Evolutionary conservation across 306 rosid genomes (phyloP).

Genomic region (Glycine soja): DNA sequence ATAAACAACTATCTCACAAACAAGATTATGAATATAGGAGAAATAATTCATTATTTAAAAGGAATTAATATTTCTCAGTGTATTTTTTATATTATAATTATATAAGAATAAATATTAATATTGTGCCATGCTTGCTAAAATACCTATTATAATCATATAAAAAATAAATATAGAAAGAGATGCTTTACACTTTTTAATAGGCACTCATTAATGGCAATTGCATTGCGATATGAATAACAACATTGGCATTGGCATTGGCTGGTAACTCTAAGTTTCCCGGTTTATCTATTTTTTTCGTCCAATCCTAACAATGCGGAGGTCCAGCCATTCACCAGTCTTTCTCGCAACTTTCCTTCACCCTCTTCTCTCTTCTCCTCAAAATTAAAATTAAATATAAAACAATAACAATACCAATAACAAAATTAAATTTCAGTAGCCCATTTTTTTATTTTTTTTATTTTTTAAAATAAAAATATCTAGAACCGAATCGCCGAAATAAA

Average conservation of each 20-base stretch:
- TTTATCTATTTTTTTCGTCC: conserved; percentile 45
- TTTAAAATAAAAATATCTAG: background rate
- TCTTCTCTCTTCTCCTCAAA: background rate
- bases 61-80: too few species aligned
- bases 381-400: background rate
- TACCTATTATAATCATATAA: too few species aligned
- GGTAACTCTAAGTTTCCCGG: conserved; percentile 23
- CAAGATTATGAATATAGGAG: too few species aligned
- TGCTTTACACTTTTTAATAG: too few species aligned
- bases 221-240: too few species aligned
- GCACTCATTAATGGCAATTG: background rate
- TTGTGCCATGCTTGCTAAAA: too few species aligned
- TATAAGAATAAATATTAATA: too few species aligned
- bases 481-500: background rate
- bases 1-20: too few species aligned
- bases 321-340: conserved; percentile 51
- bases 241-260: conserved; percentile 24
- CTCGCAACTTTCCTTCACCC: conserved; percentile 31
- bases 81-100: too few species aligned
- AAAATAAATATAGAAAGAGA: too few species aligned
- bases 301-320: conserved; percentile 67
- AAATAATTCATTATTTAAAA: too few species aligned
- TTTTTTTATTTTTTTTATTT: too few species aligned
- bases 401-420: background rate
- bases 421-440: conserved; percentile 4